Conservation (phyloP, 768 basidiomycete genomes). For the Termitomyces sp. region DNA sequence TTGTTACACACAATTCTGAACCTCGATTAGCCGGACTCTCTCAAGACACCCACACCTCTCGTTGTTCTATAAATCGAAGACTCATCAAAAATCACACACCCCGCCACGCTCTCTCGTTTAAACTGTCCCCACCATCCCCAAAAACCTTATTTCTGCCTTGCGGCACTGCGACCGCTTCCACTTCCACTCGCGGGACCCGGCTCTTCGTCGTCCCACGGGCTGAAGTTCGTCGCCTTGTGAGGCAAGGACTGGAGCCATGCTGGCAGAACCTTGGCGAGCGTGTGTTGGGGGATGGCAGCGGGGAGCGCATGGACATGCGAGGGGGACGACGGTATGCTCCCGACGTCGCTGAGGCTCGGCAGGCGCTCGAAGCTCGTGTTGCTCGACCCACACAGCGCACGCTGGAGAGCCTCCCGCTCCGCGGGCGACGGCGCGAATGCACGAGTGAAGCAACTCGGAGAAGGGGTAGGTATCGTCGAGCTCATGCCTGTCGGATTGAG, state of each 20-base stretch:
- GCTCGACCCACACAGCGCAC: conserved; percentile 67
- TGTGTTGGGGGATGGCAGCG: conserved; percentile 17
- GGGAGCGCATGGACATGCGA: conserved; percentile 38
- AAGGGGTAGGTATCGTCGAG: conserved; percentile 30
- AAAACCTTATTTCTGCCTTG: conserved; percentile 12
- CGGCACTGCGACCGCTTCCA: conserved; percentile 5
- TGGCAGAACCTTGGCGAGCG: conserved; percentile 34
- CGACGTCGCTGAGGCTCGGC: conserved; percentile 73
- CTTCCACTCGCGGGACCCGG: conserved; percentile 11
- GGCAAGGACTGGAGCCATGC: conserved; percentile 67
- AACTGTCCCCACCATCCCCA: conserved; percentile 1
- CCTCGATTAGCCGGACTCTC: conserved; percentile 11
- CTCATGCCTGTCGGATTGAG: conserved; percentile 58
- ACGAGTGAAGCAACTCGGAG: conserved; percentile 51
- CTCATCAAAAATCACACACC: conserved; percentile 6
- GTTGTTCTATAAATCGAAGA: conserved; percentile 15
- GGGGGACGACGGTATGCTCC: conserved; percentile 67
- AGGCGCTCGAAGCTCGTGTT: conserved; percentile 74
- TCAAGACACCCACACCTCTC: conserved; percentile 8
- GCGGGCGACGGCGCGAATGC: conserved; percentile 87
- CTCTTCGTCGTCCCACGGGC: conserved; percentile 80
- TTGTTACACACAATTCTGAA: conserved; percentile 15
- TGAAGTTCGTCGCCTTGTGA: conserved; percentile 67
- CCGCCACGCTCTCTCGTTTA: neutral
- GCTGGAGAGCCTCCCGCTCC: conserved; percentile 79